Percentiles rank a stretch among this genome's conserved stretches.
These are phyloP conservation scores for Rosa multiflora DNA, from an alignment of 306 rosid species.

Conservation along the genomic window DNA sequence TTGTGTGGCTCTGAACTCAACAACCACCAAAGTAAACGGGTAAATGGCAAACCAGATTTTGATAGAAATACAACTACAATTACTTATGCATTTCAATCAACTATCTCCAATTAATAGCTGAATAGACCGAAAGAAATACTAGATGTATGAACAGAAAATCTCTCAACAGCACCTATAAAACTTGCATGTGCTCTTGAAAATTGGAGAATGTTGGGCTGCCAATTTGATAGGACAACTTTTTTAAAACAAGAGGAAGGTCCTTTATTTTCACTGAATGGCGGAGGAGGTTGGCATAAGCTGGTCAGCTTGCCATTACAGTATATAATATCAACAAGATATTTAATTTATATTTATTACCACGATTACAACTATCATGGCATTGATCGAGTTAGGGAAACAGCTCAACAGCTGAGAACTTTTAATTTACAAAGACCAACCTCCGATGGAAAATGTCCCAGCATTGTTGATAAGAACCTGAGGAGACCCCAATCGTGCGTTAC, in stretches of 20 bases:
- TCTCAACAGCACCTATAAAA: neutral
- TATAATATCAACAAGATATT: neutral
- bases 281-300: neutral
- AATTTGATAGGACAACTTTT: neutral
- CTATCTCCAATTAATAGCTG: neutral
- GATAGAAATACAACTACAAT: too few relatives aligned
- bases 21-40: constrained; percentile 23
- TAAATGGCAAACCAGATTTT: neutral
- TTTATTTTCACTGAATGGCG: neutral
- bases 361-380: neutral
- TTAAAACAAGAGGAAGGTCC: neutral
- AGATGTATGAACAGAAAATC: neutral
- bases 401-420: neutral
- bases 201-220: neutral
- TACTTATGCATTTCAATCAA: too few relatives aligned
- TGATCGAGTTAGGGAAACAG: constrained; percentile 5
- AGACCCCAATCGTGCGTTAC: constrained; percentile 84
- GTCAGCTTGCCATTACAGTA: neutral
- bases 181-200: neutral
- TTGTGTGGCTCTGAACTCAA: constrained; percentile 70
- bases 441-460: constrained; percentile 90
- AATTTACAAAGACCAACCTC: constrained; percentile 53
- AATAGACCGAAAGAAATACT: neutral
- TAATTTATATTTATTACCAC: neutral
- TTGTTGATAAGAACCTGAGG: constrained; percentile 80